These are phyloP conservation scores for Ascobolus immersus DNA, from an alignment of 495 filamentous ascomycete genomes.

Conservation along the genomic window DNA sequence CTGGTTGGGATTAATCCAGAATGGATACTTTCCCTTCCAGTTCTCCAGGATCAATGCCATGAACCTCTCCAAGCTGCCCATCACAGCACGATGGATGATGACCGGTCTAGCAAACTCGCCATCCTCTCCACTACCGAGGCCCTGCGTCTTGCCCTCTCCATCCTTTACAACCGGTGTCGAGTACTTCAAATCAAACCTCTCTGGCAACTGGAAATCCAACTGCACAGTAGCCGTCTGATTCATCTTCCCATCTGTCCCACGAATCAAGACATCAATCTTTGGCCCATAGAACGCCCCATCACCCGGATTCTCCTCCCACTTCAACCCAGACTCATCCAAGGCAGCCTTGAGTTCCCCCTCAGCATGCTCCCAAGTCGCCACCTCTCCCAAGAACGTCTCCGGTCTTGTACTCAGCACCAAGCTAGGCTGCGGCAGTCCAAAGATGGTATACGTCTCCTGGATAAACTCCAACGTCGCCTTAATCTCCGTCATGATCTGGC, in stretches of 20 bases:
- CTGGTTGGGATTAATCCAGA: conserved; percentile 75
- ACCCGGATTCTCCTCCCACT: conserved; percentile 49
- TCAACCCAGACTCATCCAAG: conserved; percentile 34
- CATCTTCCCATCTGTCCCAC: conserved; percentile 61
- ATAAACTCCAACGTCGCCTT: conserved; percentile 56
- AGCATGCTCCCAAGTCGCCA: conserved; percentile 60
- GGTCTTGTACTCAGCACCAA: conserved; percentile 54
- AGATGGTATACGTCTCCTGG: conserved; percentile 45
- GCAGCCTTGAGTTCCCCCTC: conserved; percentile 47
- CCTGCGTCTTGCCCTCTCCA: conserved; percentile 21
- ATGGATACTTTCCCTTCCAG: conserved; percentile 59
- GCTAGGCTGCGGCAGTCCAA: conserved; percentile 48
- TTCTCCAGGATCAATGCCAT: conserved; percentile 73
- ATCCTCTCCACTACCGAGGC: conserved; percentile 32
- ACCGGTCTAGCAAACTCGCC: conserved; percentile 43
- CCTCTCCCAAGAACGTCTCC: conserved; percentile 50
- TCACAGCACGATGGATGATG: conserved; percentile 65
- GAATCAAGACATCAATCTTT: conserved; percentile 76
- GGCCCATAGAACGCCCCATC: conserved; percentile 90
- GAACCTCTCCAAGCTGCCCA: conserved; percentile 68
- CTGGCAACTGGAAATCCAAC: conserved; percentile 78
- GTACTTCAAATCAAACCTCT: conserved; percentile 56
- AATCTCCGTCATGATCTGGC: conserved; percentile 64
- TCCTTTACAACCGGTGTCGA: conserved; percentile 32
- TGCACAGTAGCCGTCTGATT: conserved; percentile 86